A percentile compares a stretch with the other conserved stretches of the same genome.
Evolutionary conservation across 805 yeast genomes (phyloP).

Genomic region (Candida incommunis): DNA sequence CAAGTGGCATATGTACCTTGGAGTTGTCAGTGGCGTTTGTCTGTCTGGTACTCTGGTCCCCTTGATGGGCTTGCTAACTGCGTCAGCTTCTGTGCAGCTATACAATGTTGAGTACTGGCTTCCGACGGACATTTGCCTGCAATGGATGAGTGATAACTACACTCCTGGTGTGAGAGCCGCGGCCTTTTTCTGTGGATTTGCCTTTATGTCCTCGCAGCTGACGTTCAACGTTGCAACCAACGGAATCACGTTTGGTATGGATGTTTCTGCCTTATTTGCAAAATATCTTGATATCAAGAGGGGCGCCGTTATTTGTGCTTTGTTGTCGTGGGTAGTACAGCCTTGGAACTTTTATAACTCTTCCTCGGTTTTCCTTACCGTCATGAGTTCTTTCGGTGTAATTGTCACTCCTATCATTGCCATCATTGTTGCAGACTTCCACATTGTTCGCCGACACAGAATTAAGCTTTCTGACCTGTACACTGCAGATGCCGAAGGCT

Average conservation of each 20-base stretch:
- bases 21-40: constrained; percentile 22
- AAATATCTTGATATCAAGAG: constrained; percentile 24
- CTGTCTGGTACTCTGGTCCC: constrained; percentile 29
- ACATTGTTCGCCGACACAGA: constrained; percentile 25
- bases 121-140: constrained; percentile 26
- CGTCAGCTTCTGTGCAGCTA: constrained; percentile 26
- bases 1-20: constrained; percentile 25
- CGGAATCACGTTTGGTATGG: constrained; percentile 30
- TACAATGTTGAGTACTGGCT: constrained; percentile 30
- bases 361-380: constrained; percentile 23
- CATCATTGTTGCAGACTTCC: constrained; percentile 26
- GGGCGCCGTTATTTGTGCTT: constrained; percentile 22
- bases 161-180: constrained; percentile 19
- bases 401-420: constrained; percentile 28
- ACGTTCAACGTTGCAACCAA: constrained; percentile 27
- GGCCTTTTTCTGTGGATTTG: constrained; percentile 26
- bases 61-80: constrained; percentile 28
- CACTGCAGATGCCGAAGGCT: constrained; percentile 19
- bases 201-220: constrained; percentile 25
- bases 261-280: constrained; percentile 30
- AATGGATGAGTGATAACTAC: constrained; percentile 25
- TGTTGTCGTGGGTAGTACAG: constrained; percentile 17
- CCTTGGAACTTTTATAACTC: constrained; percentile 29
- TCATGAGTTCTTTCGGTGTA: constrained; percentile 25
- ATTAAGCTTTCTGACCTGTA: constrained; percentile 29